Conservation (phyloP, 108 stramenopile genomes). For the Heterococcus sp. region DNA sequence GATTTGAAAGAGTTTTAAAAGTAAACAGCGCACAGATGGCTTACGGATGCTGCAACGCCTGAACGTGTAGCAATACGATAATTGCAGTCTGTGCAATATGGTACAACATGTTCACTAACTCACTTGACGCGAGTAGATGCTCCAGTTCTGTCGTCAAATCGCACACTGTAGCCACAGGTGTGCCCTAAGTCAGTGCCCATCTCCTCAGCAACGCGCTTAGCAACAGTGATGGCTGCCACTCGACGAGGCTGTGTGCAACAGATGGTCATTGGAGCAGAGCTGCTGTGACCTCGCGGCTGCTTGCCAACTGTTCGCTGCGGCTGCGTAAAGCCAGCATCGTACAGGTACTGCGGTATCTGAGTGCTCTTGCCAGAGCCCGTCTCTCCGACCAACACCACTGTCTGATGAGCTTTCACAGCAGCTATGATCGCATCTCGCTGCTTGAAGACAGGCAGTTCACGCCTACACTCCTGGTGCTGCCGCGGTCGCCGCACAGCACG, state of each 20-base stretch:
- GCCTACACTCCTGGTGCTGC: constrained; percentile 29
- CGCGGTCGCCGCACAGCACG: not conserved
- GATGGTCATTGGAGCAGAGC: constrained; percentile 27
- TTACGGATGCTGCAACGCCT: not conserved
- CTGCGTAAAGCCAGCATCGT: constrained; percentile 54
- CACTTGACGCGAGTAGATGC: constrained; percentile 7
- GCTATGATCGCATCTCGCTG: constrained; percentile 9
- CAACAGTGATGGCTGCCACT: constrained; percentile 80
- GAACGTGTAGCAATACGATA: not conserved
- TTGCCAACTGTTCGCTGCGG: not conserved
- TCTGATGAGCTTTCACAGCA: constrained; percentile 41
- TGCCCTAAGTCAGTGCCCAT: constrained; percentile 48
- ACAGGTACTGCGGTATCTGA: constrained; percentile 85
- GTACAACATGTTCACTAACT: constrained; percentile 18
- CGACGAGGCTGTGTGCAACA: constrained; percentile 85
- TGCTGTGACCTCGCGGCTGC: not conserved
- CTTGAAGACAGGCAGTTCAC: constrained; percentile 22
- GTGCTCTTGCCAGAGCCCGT: constrained; percentile 92
- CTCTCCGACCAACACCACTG: constrained; percentile 87
- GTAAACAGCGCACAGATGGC: not conserved
- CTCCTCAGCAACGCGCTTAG: constrained; percentile 74
- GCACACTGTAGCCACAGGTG: constrained; percentile 80
- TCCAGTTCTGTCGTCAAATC: constrained; percentile 84
- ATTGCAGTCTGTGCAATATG: not conserved
- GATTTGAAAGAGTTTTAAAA: not conserved